phyloP scores from a whole-genome alignment of 1,284 basidiomycete species.

The Leccinum solheimii region DNA sequence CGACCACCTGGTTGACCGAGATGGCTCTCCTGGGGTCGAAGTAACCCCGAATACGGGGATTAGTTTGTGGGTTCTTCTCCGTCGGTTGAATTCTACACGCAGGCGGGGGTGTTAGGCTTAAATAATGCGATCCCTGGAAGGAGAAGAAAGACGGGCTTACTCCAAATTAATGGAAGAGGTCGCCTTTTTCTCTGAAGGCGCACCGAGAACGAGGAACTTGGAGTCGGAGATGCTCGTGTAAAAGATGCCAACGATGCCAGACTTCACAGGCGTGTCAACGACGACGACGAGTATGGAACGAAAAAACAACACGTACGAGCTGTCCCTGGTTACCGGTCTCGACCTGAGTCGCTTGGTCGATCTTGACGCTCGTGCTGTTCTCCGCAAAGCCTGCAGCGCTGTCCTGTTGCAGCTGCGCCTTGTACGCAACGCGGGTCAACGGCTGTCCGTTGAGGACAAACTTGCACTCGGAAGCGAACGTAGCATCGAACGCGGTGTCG shows the following conservation, averaged over 20 bases:
- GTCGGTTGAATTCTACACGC: constrained; percentile 32
- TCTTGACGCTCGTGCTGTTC: constrained; percentile 19
- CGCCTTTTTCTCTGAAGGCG: constrained; percentile 21
- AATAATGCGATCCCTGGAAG: too few relatives aligned
- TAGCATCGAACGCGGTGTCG: constrained; percentile 35
- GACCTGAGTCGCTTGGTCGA: constrained; percentile 31
- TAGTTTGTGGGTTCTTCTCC: constrained; percentile 23
- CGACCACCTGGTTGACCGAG: constrained; percentile 30
- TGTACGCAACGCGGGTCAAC: constrained; percentile 29
- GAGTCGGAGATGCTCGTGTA: constrained; percentile 34
- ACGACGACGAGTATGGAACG: neutral
- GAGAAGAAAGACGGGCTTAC: constrained; percentile 13
- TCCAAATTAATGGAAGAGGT: constrained; percentile 30
- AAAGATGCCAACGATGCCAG: constrained; percentile 33
- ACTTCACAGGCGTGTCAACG: constrained; percentile 9
- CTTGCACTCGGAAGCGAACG: constrained; percentile 32
- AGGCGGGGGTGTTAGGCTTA: neutral
- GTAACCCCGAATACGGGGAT: constrained; percentile 23
- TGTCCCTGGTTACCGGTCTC: constrained; percentile 27
- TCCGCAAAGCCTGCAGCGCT: constrained; percentile 27
- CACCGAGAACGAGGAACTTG: constrained; percentile 32
- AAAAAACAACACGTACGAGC: constrained; percentile 20
- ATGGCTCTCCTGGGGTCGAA: constrained; percentile 34
- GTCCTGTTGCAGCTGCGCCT: constrained; percentile 26
- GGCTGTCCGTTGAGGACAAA: constrained; percentile 39